Evolutionary conservation across 2,329 filamentous ascomycete genomes (phyloP), one percentile per base, ranked within the genome.

Genomic region (Cryoendolithus antarcticus): DNA sequence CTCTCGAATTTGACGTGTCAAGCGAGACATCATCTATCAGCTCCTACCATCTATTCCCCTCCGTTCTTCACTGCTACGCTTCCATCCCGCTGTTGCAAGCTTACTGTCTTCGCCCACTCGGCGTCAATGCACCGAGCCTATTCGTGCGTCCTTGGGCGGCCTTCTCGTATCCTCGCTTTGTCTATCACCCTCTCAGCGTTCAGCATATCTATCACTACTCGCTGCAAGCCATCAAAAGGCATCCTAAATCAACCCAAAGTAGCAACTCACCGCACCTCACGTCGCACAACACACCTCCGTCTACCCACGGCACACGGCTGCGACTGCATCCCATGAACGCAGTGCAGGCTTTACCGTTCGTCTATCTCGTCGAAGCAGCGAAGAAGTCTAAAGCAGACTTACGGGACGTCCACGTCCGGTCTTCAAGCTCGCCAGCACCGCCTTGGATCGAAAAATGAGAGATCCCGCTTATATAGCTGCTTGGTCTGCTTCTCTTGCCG

Each of bases 401-500:
- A 24, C 42, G 44, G 19, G 44, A 50, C 41, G 30, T 41, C 11
- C 47, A 45, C 36, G 28, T 50, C 19, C 30, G 39, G 10, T 47
- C 46, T 7, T 43, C 42, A 11, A 42, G 30, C 24, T 47, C 44
- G 5, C 46, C 46, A 35, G 37, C 46, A 27, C 46, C 44, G 19
- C 44, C 46, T 19, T 50, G 47, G 30, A 27, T 30, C 30, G 38
- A 40, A 31, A 34, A 31, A 49, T 48, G 47, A 48, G 37, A 37
- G 43, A 47, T 30, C 34, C 35, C n/a, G 34, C 34, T 10, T 35
- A 34, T 39, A 30, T 40, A 28, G 38, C 39, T 4, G 30, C 39
- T 12, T 44, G 39, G 47, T 39, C 37, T 15, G 30, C 44, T 15
- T 34, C 38, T 21, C 34, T 48, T 2, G 37, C 39, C 10, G 12